Evolutionary conservation across 768 basidiomycete genomes (phyloP).

Genomic region (Leccinellum rugosiceps): DNA sequence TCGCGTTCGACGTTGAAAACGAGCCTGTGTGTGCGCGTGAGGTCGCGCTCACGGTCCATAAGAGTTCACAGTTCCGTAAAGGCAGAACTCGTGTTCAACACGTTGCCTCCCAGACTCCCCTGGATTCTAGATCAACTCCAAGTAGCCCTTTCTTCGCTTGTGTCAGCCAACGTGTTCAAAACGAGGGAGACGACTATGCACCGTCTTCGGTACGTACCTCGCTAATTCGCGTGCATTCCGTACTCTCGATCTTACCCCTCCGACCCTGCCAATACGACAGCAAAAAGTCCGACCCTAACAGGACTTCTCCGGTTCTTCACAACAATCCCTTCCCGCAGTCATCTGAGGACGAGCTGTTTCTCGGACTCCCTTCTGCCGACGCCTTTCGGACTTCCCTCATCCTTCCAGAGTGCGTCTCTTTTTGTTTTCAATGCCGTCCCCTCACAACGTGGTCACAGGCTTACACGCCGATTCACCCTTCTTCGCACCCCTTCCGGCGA

Average conservation of each 20-base stretch:
- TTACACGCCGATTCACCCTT: slow-evolving; percentile 79
- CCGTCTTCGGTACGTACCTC: slow-evolving; percentile 72
- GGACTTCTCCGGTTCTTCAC: slow-evolving; percentile 43
- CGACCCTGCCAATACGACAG: slow-evolving; percentile 40
- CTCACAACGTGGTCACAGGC: slow-evolving; percentile 42
- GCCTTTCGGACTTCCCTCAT: slow-evolving; percentile 88
- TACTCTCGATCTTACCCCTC: slow-evolving; percentile 21
- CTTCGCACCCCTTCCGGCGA: slow-evolving; percentile 67
- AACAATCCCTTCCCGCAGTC: slow-evolving; percentile 27
- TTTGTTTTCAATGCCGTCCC: slow-evolving; percentile 3
- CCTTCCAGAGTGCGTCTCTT: slow-evolving; percentile 68
- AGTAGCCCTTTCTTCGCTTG: slow-evolving; percentile 27
- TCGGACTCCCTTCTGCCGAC: slow-evolving; percentile 61
- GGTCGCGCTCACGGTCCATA: slow-evolving; percentile 1
- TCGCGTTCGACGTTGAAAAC: background rate
- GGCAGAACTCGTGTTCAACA: slow-evolving; percentile 68
- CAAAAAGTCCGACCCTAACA: slow-evolving; percentile 71
- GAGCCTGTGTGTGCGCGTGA: slow-evolving; percentile 1
- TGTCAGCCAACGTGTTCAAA: slow-evolving; percentile 63
- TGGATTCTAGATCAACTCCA: slow-evolving; percentile 30
- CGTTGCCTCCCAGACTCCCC: slow-evolving; percentile 45
- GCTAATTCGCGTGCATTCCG: slow-evolving; percentile 30
- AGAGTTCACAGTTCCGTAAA: slow-evolving; percentile 28
- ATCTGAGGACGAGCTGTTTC: slow-evolving; percentile 41
- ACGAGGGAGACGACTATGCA: slow-evolving; percentile 61